phyloP scores from a whole-genome alignment of 2,329 filamentous ascomycete genomes.

The Neopestalotiopsis sp. region DNA sequence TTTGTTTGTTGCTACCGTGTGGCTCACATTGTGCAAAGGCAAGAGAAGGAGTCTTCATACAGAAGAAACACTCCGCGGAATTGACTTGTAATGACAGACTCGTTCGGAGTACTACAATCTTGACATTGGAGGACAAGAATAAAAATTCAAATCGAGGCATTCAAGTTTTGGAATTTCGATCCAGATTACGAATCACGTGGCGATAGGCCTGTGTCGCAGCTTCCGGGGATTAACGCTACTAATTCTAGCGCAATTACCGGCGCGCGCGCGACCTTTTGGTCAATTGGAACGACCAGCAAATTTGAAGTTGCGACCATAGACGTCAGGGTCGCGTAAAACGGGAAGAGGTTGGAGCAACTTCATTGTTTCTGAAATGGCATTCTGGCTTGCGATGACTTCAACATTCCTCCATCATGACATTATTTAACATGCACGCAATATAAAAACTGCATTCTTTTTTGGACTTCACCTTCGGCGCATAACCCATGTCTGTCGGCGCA shows the following conservation, averaged over 20 bases:
- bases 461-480: background rate
- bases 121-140: background rate
- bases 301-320: conserved; percentile 5
- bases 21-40: too few species aligned
- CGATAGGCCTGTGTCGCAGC: background rate
- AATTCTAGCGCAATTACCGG: conserved; percentile 11
- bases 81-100: too few species aligned
- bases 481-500: conserved; percentile 20
- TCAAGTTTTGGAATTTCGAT: background rate
- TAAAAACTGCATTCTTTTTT: background rate
- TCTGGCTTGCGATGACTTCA: background rate
- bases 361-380: background rate
- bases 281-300: conserved; percentile 5
- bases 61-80: too few species aligned
- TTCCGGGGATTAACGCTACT: background rate
- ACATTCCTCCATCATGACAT: background rate
- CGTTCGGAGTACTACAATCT: background rate
- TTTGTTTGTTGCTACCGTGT: too few species aligned
- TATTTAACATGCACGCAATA: background rate
- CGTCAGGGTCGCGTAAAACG: background rate
- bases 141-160: background rate
- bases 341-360: background rate
- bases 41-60: too few species aligned
- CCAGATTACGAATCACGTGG: conserved; percentile 16
- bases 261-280: background rate